These are phyloP conservation scores for Naganishia randhawae DNA, from an alignment of 768 basidiomycete species.

Conservation along the genomic window DNA sequence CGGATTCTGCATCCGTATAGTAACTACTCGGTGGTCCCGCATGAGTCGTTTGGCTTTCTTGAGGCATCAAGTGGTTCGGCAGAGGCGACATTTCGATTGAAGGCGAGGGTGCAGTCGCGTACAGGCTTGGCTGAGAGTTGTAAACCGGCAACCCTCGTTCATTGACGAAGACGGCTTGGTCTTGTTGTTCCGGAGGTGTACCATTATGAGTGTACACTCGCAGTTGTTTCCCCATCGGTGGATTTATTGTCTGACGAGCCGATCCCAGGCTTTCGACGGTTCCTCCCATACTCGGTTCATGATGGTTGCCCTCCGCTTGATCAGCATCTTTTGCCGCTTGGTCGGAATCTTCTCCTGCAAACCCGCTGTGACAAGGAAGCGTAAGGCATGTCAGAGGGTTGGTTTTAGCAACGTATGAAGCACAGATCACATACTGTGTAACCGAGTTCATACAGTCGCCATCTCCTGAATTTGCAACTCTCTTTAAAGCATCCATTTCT, in stretches of 20 bases:
- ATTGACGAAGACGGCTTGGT: slow-evolving; percentile 1
- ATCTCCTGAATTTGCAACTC: background rate
- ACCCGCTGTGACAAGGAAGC: background rate
- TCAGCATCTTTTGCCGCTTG: background rate
- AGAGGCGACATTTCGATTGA: background rate
- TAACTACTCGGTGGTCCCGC: too few species aligned
- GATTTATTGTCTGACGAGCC: background rate
- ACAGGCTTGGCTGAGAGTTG: background rate
- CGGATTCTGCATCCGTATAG: slow-evolving; percentile 1
- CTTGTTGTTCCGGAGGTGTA: background rate
- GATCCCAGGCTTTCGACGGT: background rate
- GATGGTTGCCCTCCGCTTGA: background rate
- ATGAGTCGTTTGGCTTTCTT: background rate
- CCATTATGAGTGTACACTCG: slow-evolving; percentile 6
- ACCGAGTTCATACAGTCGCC: background rate
- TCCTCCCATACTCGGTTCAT: background rate
- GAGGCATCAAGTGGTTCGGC: background rate
- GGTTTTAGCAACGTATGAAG: background rate
- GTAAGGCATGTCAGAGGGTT: background rate
- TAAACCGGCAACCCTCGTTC: background rate
- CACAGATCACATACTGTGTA: background rate
- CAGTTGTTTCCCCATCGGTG: background rate
- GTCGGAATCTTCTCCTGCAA: background rate
- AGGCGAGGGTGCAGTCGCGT: background rate
- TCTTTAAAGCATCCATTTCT: background rate